Percentiles rank a stretch among this genome's conserved stretches.
Conservation (phyloP, 768 basidiomycete genomes). For the Naganishia vaughanmartiniae region DNA sequence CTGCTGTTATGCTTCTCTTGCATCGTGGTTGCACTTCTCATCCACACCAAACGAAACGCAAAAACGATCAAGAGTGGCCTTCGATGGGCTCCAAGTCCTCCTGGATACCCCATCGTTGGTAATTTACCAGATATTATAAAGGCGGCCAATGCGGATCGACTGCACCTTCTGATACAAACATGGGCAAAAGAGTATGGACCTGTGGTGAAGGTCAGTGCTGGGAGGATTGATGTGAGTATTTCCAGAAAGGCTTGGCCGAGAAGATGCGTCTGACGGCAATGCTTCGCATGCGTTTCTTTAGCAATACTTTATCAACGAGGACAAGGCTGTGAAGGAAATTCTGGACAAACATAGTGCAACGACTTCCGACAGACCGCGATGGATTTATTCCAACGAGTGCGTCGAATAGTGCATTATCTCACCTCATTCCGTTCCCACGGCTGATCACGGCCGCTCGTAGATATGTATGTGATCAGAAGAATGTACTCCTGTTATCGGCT, state of each 20-base stretch:
- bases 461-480: not conserved
- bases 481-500: not conserved
- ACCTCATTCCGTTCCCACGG: not conserved
- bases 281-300: not conserved
- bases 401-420: not conserved
- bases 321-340: not conserved
- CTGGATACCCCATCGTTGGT: not conserved
- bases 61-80: not conserved
- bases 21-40: not conserved
- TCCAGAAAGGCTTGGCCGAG: not conserved
- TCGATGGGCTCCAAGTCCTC: conserved; percentile 3
- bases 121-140: not conserved
- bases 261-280: not conserved
- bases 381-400: not conserved
- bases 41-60: not conserved
- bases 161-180: not conserved
- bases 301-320: conserved; percentile 4
- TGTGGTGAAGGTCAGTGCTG: not conserved
- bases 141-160: conserved; percentile 1
- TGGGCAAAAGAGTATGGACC: conserved; percentile 1
- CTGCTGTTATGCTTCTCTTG: not conserved
- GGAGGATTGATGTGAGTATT: not conserved
- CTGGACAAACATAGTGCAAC: not conserved
- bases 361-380: conserved; percentile 6
- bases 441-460: not conserved